Evolutionary conservation across 768 basidiomycete species (phyloP), one percentile per base, ranked within the genome.

Genomic region (Favolaschia claudopus): DNA sequence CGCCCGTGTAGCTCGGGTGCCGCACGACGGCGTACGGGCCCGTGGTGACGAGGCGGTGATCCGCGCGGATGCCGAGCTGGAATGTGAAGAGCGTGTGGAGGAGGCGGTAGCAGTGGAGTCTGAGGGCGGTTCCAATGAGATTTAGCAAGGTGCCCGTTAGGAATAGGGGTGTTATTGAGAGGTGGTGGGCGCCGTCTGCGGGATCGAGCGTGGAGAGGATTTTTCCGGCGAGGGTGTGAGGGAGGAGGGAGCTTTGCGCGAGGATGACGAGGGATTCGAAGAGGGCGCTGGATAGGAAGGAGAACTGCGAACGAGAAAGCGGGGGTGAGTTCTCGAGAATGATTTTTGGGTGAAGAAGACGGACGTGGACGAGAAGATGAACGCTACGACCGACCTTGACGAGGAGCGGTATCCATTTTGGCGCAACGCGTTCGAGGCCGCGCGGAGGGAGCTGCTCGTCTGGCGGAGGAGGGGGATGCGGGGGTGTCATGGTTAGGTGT

Each of bases 21-120:
- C 74, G 74, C 6, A 74, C 70, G 34, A 71, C 46, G 22, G 60
- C 38, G 55, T 77, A 75, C 6, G 74, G 72, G 1, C 75, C 74
- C 4, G 62, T 64, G 8, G 68, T 74, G 33, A 77, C 49, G 27
- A 61, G 60, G 15, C 12, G 22, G 48, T 61, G 60, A 36, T 61
- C 29, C 12, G 29, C 42, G 22, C 31, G 48, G 24, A 62, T 17
- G 12, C 34, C 5, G 15, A 62, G 42, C 19, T 37, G 34, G 22
- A 52, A 59, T 13, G 58, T 59, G 49, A 59, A 53, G 25, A 29
- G 58, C 3, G 28, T 14, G 14, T 50, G 34, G 13, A 59, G n/a
- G 7, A 22, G 42, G 27, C 28, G 50, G 37, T 25, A 52, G 43
- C 58, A 59, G 42, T 17, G 43, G 15, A 51, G 6, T 15, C 60